phyloP scores from a whole-genome alignment of 768 basidiomycete species.

The Naganishia vishniacii region DNA sequence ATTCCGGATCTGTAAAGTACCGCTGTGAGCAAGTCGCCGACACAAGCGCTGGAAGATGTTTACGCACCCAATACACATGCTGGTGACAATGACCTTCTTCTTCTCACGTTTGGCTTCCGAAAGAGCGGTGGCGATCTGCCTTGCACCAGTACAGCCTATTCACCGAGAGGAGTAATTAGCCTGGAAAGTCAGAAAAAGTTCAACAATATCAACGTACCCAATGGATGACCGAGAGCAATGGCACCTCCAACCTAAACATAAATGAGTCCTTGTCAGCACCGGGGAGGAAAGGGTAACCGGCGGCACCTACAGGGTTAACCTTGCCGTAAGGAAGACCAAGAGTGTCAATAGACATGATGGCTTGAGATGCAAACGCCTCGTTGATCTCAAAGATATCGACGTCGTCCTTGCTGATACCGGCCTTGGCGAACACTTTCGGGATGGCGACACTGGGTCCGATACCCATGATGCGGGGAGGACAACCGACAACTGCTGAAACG shows the following conservation, averaged over 20 bases:
- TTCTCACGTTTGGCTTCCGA: conserved; percentile 68
- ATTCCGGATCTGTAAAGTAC: conserved; percentile 10
- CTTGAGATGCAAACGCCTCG: conserved; percentile 74
- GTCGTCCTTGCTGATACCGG: conserved; percentile 58
- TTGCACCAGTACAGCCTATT: conserved; percentile 62
- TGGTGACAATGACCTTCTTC: conserved; percentile 70
- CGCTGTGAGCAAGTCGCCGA: too few relatives aligned
- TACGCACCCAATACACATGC: conserved; percentile 60
- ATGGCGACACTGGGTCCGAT: conserved; percentile 81
- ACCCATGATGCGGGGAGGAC: conserved; percentile 26
- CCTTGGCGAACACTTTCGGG: conserved; percentile 64
- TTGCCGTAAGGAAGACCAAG: conserved; percentile 60
- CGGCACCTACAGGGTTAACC: conserved; percentile 68
- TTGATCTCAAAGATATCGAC: conserved; percentile 51
- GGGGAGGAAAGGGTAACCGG: conserved; percentile 50
- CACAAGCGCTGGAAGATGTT: neutral
- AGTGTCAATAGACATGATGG: conserved; percentile 82
- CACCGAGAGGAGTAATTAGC: too few relatives aligned
- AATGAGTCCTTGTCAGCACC: too few relatives aligned
- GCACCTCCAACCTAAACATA: conserved; percentile 55
- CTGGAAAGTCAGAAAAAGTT: too few relatives aligned
- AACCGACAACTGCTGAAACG: conserved; percentile 68
- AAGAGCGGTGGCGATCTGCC: conserved; percentile 83
- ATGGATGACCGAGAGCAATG: conserved; percentile 56
- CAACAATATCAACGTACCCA: conserved; percentile 26